These are phyloP conservation scores for Pestalotiopsis sp. DNA, from an alignment of 2,329 filamentous ascomycete species.

Conservation along the genomic window DNA sequence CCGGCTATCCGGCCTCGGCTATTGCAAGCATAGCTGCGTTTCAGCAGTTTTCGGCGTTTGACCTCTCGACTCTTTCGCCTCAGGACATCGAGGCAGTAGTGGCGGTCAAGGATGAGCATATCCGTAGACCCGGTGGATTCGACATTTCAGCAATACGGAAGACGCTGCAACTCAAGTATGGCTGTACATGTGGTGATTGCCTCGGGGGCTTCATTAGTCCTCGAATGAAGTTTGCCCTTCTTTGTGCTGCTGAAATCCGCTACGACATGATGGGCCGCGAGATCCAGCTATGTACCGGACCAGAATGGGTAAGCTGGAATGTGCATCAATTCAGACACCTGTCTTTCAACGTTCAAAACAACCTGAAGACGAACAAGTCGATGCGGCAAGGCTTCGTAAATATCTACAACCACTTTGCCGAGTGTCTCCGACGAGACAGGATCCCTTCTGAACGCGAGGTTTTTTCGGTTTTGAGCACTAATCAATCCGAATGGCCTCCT, in stretches of 20 bases:
- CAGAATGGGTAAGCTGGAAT: background rate
- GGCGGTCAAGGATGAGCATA: constrained; percentile 9
- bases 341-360: constrained; percentile 18
- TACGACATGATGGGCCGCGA: constrained; percentile 11
- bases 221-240: constrained; percentile 32
- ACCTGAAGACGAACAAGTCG: constrained; percentile 34
- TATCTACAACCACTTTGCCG: constrained; percentile 29
- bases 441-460: background rate
- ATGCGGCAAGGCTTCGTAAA: constrained; percentile 33
- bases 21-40: constrained; percentile 28
- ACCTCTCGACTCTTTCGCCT: constrained; percentile 12
- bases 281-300: background rate
- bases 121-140: background rate
- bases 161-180: constrained; percentile 28
- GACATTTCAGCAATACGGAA: constrained; percentile 11
- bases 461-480: background rate
- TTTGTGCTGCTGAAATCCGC: constrained; percentile 24
- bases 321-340: constrained; percentile 9
- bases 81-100: constrained; percentile 6
- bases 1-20: constrained; percentile 26
- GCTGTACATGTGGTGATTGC: constrained; percentile 39
- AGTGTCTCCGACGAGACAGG: constrained; percentile 16
- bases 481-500: background rate
- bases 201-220: constrained; percentile 36
- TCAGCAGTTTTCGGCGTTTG: constrained; percentile 15